These are phyloP conservation scores for Chrysanthemum lavandulifolium DNA, from an alignment of 129 eudicot genomes.

Conservation along the genomic window DNA sequence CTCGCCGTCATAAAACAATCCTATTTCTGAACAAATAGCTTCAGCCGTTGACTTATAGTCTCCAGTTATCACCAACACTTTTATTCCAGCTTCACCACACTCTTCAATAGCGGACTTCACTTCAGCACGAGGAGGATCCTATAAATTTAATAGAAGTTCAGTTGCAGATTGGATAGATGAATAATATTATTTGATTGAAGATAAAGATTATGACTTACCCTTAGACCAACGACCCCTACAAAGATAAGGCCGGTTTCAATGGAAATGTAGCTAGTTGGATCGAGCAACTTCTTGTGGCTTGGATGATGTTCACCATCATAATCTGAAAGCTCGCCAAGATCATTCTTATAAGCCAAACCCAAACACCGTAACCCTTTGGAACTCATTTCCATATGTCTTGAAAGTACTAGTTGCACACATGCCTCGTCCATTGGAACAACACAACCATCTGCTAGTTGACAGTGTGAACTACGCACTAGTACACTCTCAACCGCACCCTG, in stretches of 20 bases:
- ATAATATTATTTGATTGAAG: background rate
- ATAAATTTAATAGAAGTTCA: conserved; percentile 3
- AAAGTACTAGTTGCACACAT: conserved; percentile 44
- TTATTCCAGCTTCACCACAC: conserved; percentile 76
- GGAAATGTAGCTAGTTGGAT: conserved; percentile 57
- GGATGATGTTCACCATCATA: conserved; percentile 60
- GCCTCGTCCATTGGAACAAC: conserved; percentile 52
- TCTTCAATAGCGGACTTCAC: conserved; percentile 70
- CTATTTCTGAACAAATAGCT: conserved; percentile 73
- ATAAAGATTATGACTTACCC: conserved; percentile 46
- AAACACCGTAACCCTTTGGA: conserved; percentile 76
- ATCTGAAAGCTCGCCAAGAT: conserved; percentile 67
- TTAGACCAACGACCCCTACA: conserved; percentile 76
- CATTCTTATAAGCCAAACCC: conserved; percentile 76
- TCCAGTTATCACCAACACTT: conserved; percentile 90
- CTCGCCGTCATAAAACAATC: conserved; percentile 48
- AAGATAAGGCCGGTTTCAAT: conserved; percentile 73
- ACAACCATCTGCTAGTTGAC: conserved; percentile 77
- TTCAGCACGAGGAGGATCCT: conserved; percentile 95
- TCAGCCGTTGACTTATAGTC: conserved; percentile 89
- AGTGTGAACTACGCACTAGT: conserved; percentile 63
- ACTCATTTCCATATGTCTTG: conserved; percentile 61
- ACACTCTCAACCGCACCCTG: conserved; percentile 86
- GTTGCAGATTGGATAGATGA: background rate
- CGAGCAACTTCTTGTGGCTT: conserved; percentile 60